Base-by-base conservation (phyloP, 2,329 filamentous ascomycete species). In the Aspergillus novoparasiticus region DNA sequence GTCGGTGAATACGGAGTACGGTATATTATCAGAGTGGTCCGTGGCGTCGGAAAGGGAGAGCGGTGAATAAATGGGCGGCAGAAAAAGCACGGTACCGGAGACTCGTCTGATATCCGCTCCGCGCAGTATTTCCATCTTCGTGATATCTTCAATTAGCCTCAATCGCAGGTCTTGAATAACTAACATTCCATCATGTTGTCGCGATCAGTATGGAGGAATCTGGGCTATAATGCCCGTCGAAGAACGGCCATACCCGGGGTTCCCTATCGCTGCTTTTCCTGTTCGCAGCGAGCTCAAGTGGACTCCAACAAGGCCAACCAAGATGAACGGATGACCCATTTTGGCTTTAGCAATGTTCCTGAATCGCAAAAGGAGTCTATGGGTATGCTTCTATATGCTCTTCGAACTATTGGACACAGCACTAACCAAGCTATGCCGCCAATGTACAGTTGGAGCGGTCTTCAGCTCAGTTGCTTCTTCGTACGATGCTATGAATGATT, bases 401-500 rank as follows among this genome's bases (percentile, higher is more conserved):
- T 41, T 4, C 12, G n/a, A 26, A 30, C 32, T 16, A 41, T 8
- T 23, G 9, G 9, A 2, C 14, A n/a, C 4, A 23, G 23, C 16
- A 14, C 30, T 21, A 48, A 45, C 41, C 21, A 59, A 26, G 34
- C 50, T 61, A 30, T 56, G 58, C 63, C 64, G 28, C 34, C 34
- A 34, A 50, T 28, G 68, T 78, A 82, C 51, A 84, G 94, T 97
- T 46, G 91, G 91, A 64, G 88, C 87, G 48, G 95, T 99, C 63
- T 99, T 99, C 82, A 94, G 92, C 78, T 97, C 91, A 69, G 95
- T 99, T 46, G 95, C 95, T 69, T 89, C 92, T 66, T 93, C 91
- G 21, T 99, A 99, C 81, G 95, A 99, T 79, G 90, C 90, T 66
- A 99, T 99, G 95, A 99, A 99, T 82, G 95, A 99, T 78, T 86